Evolutionary conservation across 352 stramenopile genomes (phyloP).

Genomic region (Pythium chondricola): DNA sequence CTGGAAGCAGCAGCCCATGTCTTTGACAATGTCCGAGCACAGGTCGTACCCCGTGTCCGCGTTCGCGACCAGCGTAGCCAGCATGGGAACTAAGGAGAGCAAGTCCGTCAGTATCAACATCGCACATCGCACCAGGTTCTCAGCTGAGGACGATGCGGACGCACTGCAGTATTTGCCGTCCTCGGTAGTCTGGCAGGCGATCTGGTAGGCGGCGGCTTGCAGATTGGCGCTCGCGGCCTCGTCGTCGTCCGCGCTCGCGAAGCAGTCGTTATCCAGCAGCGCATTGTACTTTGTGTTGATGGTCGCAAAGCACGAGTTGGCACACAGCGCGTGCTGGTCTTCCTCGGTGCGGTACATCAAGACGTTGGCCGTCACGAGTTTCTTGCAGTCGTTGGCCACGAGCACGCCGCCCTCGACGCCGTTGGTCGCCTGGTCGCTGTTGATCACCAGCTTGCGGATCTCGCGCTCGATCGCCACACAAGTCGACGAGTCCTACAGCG

Average conservation of each 20-base stretch:
- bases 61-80: conserved; percentile 39
- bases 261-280: conserved; percentile 65
- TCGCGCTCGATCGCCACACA: conserved; percentile 41
- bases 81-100: conserved; percentile 37
- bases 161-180: conserved; percentile 70
- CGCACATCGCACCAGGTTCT: not conserved
- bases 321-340: conserved; percentile 49
- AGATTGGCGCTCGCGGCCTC: conserved; percentile 47
- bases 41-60: conserved; percentile 51
- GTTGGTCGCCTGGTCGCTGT: conserved; percentile 46
- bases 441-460: conserved; percentile 45
- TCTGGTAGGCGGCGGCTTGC: conserved; percentile 59
- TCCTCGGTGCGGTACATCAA: conserved; percentile 45
- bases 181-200: conserved; percentile 52
- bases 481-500: conserved; percentile 25
- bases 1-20: conserved; percentile 77
- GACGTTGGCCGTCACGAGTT: conserved; percentile 48
- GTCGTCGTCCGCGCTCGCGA: conserved; percentile 40
- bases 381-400: conserved; percentile 51
- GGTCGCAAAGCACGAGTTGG: conserved; percentile 51
- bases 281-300: conserved; percentile 58
- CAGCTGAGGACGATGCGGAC: conserved; percentile 5
- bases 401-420: conserved; percentile 55
- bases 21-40: conserved; percentile 62
- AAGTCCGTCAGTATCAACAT: not conserved